These are phyloP conservation scores for Geotrichum aggregatum DNA, from an alignment of 1,139 yeast genomes.

Conservation along the genomic window DNA sequence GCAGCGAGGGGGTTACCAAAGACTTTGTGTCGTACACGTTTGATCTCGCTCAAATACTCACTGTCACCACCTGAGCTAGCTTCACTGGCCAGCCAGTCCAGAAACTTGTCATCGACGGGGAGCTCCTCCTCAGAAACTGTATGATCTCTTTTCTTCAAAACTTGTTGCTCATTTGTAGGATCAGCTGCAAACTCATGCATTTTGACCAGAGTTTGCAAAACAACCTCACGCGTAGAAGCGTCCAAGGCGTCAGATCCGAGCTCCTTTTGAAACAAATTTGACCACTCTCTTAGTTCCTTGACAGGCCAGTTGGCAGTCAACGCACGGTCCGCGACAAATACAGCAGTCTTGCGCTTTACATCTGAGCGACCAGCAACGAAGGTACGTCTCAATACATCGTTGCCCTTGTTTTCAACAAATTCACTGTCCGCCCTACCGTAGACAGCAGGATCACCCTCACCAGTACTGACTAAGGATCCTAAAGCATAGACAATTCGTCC, in stretches of 20 bases:
- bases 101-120: constrained; percentile 36
- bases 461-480: constrained; percentile 30
- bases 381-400: constrained; percentile 23
- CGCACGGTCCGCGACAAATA: constrained; percentile 20
- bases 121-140: constrained; percentile 20
- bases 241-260: constrained; percentile 18
- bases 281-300: constrained; percentile 26
- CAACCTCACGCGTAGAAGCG: constrained; percentile 14
- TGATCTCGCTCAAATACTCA: constrained; percentile 41
- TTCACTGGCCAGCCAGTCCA: constrained; percentile 62
- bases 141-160: constrained; percentile 14
- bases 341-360: constrained; percentile 19
- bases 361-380: constrained; percentile 20
- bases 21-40: constrained; percentile 58
- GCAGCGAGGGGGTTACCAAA: constrained; percentile 78
- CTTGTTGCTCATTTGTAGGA: constrained; percentile 1
- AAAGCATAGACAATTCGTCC: constrained; percentile 34
- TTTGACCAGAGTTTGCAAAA: constrained; percentile 31
- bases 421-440: constrained; percentile 17
- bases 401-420: constrained; percentile 27
- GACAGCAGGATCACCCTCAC: constrained; percentile 7
- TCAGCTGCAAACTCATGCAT: constrained; percentile 27
- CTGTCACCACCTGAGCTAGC: constrained; percentile 38
- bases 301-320: constrained; percentile 20
- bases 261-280: constrained; percentile 22